Evolutionary conservation across 1,284 basidiomycete genomes (phyloP).

Genomic region (Austroboletus niveus): DNA sequence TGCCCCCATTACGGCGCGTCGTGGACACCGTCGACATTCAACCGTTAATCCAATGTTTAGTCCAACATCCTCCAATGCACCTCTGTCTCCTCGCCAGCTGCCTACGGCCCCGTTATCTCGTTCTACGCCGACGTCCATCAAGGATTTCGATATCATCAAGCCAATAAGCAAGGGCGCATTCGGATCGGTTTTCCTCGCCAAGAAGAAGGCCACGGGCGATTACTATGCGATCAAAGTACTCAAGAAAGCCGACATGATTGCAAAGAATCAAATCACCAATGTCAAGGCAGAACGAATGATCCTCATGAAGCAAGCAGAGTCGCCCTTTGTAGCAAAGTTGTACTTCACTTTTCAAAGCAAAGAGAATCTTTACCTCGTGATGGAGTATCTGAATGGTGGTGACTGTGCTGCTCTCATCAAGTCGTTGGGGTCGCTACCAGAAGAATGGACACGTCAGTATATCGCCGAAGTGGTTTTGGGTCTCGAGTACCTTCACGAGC

Average conservation of each 20-base stretch:
- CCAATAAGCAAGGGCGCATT: slow-evolving; percentile 99
- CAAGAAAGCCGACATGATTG: slow-evolving; percentile 99
- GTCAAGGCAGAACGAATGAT: slow-evolving; percentile 99
- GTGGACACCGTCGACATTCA: slow-evolving; percentile 68
- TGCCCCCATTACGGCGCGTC: slow-evolving; percentile 44
- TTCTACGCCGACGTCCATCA: slow-evolving; percentile 89
- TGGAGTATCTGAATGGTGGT: slow-evolving; percentile 98
- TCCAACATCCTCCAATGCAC: slow-evolving; percentile 52
- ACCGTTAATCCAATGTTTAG: slow-evolving; percentile 66
- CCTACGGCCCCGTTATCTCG: slow-evolving; percentile 76
- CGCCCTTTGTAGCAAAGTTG: slow-evolving; percentile 98
- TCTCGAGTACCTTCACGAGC: slow-evolving; percentile 91
- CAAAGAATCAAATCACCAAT: slow-evolving; percentile 99
- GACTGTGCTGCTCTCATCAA: slow-evolving; percentile 98
- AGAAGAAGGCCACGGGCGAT: slow-evolving; percentile 97
- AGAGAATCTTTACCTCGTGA: slow-evolving; percentile 96
- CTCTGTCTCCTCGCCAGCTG: slow-evolving; percentile 87
- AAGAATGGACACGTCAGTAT: slow-evolving; percentile 97
- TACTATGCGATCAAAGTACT: slow-evolving; percentile 99
- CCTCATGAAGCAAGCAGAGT: slow-evolving; percentile 98
- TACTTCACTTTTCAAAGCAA: slow-evolving; percentile 99
- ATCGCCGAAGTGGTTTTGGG: slow-evolving; percentile 95
- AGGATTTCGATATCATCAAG: slow-evolving; percentile 99
- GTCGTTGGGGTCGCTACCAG: slow-evolving; percentile 87
- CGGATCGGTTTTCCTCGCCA: slow-evolving; percentile 96